Evolutionary conservation across 768 basidiomycete species (phyloP).

Genomic region (Peribolospora kevripleyi): DNA sequence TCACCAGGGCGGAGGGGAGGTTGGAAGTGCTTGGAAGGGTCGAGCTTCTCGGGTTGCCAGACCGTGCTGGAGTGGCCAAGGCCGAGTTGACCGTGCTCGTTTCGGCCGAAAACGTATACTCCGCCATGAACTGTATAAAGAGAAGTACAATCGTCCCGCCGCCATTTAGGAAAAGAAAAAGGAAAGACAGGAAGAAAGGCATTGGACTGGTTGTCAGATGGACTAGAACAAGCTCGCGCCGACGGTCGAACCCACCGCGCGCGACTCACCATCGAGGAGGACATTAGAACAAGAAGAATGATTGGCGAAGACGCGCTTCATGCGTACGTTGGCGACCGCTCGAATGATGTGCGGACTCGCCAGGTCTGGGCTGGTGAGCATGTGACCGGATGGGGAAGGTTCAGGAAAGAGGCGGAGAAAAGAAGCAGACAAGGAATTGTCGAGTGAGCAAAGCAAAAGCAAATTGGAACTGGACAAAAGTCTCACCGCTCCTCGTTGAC

Average conservation of each 20-base stretch:
- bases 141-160: not conserved
- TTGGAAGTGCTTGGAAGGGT: slow-evolving; percentile 27
- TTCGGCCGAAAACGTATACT: slow-evolving; percentile 79
- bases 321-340: slow-evolving; percentile 54
- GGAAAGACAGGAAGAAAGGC: slow-evolving; percentile 21
- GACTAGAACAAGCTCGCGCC: too few relatives aligned
- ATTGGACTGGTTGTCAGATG: slow-evolving; percentile 30
- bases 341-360: slow-evolving; percentile 71
- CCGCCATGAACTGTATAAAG: slow-evolving; percentile 27
- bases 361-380: slow-evolving; percentile 41
- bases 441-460: too few relatives aligned
- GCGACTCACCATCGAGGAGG: too few relatives aligned
- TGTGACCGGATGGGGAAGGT: too few relatives aligned
- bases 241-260: too few relatives aligned
- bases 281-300: not conserved
- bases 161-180: slow-evolving; percentile 12
- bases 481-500: slow-evolving; percentile 1
- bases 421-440: not conserved
- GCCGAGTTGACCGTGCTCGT: slow-evolving; percentile 21
- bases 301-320: slow-evolving; percentile 14
- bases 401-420: not conserved
- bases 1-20: slow-evolving; percentile 25
- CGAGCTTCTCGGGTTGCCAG: slow-evolving; percentile 32
- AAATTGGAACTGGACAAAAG: not conserved
- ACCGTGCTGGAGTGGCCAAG: not conserved